phyloP scores from a whole-genome alignment of 345 rosid species.

The Citrus inodora region DNA sequence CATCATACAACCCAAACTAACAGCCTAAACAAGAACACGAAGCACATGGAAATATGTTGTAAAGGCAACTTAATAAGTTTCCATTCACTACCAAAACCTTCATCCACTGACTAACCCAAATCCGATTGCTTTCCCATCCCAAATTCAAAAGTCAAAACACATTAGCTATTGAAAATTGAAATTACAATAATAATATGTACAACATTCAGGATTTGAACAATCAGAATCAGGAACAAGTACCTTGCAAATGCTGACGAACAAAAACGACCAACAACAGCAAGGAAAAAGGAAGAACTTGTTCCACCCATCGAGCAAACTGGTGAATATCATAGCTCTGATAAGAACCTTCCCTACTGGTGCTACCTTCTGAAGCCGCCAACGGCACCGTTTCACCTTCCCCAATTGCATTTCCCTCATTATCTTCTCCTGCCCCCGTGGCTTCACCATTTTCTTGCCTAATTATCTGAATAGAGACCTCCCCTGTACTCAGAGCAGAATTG shows the following conservation, averaged over 20 bases:
- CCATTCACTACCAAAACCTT: not conserved
- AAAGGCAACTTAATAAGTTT: not conserved
- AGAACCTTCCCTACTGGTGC: constrained; percentile 19
- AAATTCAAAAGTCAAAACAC: not conserved
- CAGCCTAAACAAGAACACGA: not conserved
- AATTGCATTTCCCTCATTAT: constrained; percentile 9
- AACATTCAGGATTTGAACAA: not conserved
- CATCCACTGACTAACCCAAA: not conserved
- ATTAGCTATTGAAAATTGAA: not conserved
- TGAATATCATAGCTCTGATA: constrained; percentile 55
- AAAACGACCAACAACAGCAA: constrained; percentile 51
- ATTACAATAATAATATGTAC: not conserved
- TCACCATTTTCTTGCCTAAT: constrained; percentile 22
- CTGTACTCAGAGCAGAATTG: constrained; percentile 9
- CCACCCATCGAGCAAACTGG: constrained; percentile 50
- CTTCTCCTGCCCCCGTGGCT: not conserved
- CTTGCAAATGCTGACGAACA: constrained; percentile 66
- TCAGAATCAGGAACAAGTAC: constrained; percentile 19
- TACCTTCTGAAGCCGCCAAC: constrained; percentile 13
- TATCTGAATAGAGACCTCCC: constrained; percentile 49
- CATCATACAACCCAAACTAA: constrained; percentile 1
- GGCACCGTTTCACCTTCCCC: constrained; percentile 16
- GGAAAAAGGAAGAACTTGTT: constrained; percentile 55
- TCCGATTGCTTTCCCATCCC: not conserved
- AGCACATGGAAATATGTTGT: not conserved